Evolutionary conservation across 805 yeast genomes (phyloP).

Genomic region (Blastobotrys parvus): DNA sequence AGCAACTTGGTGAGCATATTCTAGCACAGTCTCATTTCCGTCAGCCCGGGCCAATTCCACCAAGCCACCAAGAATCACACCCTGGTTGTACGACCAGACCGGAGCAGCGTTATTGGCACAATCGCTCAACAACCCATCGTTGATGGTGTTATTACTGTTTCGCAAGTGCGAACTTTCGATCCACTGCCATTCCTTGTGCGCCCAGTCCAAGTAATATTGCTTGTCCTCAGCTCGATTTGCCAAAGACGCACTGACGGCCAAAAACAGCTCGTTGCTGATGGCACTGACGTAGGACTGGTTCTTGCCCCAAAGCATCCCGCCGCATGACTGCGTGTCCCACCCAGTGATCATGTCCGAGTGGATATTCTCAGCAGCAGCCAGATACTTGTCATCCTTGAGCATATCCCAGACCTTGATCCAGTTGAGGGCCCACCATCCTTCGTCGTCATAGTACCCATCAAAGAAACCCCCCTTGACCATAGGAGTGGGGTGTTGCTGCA

Average conservation of each 20-base stretch:
- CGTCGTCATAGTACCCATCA: constrained; percentile 12
- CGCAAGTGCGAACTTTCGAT: constrained; percentile 4
- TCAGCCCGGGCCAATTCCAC: constrained; percentile 8
- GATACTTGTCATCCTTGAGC: constrained; percentile 4
- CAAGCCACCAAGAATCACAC: constrained; percentile 12
- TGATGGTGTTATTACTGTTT: constrained; percentile 5
- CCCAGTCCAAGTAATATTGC: constrained; percentile 10
- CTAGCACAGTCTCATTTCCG: constrained; percentile 1
- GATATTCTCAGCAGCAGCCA: constrained; percentile 7
- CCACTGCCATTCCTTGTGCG: constrained; percentile 9
- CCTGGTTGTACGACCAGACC: constrained; percentile 13
- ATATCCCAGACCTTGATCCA: constrained; percentile 13
- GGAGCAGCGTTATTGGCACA: constrained; percentile 4
- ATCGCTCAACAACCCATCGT: constrained; percentile 9
- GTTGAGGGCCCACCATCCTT: constrained; percentile 15
- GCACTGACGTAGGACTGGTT: constrained; percentile 10
- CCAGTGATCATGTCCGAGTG: constrained; percentile 8
- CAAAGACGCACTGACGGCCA: constrained; percentile 8
- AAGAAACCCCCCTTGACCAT: constrained; percentile 8
- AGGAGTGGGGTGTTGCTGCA: constrained; percentile 2
- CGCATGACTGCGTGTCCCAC: constrained; percentile 11
- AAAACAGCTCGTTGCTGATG: constrained; percentile 13
- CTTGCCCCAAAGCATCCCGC: constrained; percentile 14
- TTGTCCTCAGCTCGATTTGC: constrained; percentile 8
- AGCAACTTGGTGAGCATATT: constrained; percentile 7